Conservation (phyloP, 305 asterid genomes). For the Withania somnifera region DNA sequence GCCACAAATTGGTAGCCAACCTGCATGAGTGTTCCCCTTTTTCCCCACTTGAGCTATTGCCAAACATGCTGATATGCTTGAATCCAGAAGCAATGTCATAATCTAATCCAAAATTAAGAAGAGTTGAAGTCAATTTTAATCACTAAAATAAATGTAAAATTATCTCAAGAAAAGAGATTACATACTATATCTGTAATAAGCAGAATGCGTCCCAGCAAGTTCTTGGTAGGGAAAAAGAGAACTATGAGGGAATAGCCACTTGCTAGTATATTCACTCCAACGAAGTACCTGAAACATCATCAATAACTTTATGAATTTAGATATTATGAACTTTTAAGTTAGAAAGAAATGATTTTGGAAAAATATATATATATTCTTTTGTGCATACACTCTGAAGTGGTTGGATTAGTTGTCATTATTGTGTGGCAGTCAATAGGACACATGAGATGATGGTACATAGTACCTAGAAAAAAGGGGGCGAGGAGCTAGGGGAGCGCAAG, state of each 20-base stretch:
- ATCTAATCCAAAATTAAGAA: slow-evolving; percentile 19
- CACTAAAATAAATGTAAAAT: not conserved
- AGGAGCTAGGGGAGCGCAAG: too few species aligned
- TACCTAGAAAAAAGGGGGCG: too few species aligned
- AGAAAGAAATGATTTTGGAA: not conserved
- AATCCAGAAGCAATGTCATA: slow-evolving; percentile 47
- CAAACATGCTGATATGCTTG: slow-evolving; percentile 60
- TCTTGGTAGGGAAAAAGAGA: slow-evolving; percentile 44
- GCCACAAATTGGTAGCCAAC: slow-evolving; percentile 81
- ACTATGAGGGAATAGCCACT: slow-evolving; percentile 45
- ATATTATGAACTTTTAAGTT: not conserved
- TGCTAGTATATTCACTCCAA: slow-evolving; percentile 48
- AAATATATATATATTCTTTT: not conserved
- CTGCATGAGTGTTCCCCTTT: slow-evolving; percentile 60
- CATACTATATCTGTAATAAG: slow-evolving; percentile 58
- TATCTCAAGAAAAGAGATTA: not conserved
- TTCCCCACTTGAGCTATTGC: slow-evolving; percentile 70
- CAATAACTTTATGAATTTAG: not conserved
- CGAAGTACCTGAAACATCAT: slow-evolving; percentile 45
- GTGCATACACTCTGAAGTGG: not conserved
- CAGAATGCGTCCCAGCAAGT: slow-evolving; percentile 31
- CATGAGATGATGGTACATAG: not conserved
- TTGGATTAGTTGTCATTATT: not conserved
- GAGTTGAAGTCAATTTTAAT: not conserved
- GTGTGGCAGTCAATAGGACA: not conserved